Evolutionary conservation across 306 rosid species (phyloP), one percentile per base, ranked within the genome.

Genomic region (Cucurbita ficifolia): DNA sequence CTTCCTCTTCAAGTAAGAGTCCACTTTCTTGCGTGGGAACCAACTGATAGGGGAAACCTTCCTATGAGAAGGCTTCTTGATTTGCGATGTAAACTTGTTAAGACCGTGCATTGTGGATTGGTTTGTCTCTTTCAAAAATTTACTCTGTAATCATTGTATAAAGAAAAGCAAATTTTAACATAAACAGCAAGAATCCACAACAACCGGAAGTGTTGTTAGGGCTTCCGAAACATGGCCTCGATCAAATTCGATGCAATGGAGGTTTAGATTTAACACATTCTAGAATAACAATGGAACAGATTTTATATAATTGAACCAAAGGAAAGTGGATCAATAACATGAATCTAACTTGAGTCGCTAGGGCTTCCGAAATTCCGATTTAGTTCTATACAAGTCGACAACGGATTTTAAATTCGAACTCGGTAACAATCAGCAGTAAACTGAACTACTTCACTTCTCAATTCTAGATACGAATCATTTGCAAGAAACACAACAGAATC

Each of bases 1-100:
- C 81, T 94, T 94, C 75, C 97, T 86, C 70, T 86, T 81, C 79
- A 94, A 84, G 85, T 89, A 94, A 39, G 99, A 91, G 73, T 91
- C 96, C 72, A 79, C 87, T 82, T 91, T 94, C 77, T 85, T 91
- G 52, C 97, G 85, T 0, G 92, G 97, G 69, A 94, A 94, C 99
- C 97, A 94, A 75, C 88, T 91, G 76, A 94, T 11, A 1, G 96
- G 97, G 45, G 99, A 94, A 67, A 79, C 84, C 82, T 85, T 94
- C 53, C 92, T 90, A 42, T 80, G 96, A 69, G 91, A 68, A 57
- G 97, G 92, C 84, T 91, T 94, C 82, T 85, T 86, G 53, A 88
- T 91, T 78, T 87, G 99, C 12, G 90, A 79, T 22, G 88, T 68
- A 63, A 86, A 70, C 82, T 85, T 94, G 81, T 79, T 89, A 9